These are phyloP conservation scores for Hevea brasiliensis DNA, from an alignment of 345 rosid genomes.

Conservation along the genomic window DNA sequence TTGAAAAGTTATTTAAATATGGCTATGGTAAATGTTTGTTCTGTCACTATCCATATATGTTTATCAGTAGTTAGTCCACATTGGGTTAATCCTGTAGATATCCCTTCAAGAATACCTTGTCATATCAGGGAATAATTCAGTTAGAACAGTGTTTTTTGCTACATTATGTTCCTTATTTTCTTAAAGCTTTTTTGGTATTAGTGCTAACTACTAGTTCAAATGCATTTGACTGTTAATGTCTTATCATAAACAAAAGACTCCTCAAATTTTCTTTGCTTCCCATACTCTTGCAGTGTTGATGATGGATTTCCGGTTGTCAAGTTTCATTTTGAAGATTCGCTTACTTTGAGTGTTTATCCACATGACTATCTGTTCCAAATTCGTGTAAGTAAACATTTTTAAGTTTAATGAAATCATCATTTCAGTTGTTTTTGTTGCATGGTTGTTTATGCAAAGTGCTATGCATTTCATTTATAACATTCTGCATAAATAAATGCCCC, in stretches of 20 bases:
- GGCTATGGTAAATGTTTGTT: background rate
- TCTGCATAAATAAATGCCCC: background rate
- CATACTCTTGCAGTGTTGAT: slow-evolving; percentile 53
- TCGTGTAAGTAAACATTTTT: slow-evolving; percentile 46
- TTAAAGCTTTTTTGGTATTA: background rate
- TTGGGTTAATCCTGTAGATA: background rate
- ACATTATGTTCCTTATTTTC: background rate
- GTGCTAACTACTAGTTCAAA: background rate
- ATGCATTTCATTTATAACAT: too few species aligned
- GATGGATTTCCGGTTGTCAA: slow-evolving; percentile 65
- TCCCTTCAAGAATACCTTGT: background rate
- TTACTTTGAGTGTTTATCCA: slow-evolving; percentile 54
- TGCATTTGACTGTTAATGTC: background rate
- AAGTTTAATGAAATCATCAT: slow-evolving; percentile 3
- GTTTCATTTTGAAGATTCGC: slow-evolving; percentile 63
- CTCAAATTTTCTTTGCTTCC: slow-evolving; percentile 1
- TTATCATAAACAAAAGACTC: background rate
- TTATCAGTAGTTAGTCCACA: background rate
- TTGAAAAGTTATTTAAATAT: background rate
- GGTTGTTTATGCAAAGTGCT: background rate
- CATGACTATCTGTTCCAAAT: slow-evolving; percentile 68
- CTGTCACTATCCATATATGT: background rate
- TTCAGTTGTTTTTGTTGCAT: background rate
- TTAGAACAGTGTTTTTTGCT: background rate
- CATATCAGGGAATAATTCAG: background rate